phyloP scores from a whole-genome alignment of 352 stramenopile genomes.

The Halophytophthora polymorphica region DNA sequence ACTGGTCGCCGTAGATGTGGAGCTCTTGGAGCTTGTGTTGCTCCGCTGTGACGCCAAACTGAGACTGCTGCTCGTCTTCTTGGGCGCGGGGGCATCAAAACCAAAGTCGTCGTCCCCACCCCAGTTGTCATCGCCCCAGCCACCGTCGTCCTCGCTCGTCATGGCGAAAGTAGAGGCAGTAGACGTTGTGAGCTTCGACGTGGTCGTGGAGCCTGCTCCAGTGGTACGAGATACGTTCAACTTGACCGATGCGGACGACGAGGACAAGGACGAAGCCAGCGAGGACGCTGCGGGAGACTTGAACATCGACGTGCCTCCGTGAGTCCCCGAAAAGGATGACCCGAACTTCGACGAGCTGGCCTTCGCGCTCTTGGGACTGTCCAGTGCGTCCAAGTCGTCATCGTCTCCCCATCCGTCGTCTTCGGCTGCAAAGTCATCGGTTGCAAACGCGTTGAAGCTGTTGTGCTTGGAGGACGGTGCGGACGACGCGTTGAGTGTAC shows the following conservation, averaged over 20 bases:
- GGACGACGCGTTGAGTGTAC: slow-evolving; percentile 11
- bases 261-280: slow-evolving; percentile 31
- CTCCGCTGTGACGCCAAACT: slow-evolving; percentile 16
- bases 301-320: slow-evolving; percentile 18
- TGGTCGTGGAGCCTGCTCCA: not conserved
- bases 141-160: slow-evolving; percentile 24
- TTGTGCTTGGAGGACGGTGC: slow-evolving; percentile 20
- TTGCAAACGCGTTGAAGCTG: slow-evolving; percentile 38
- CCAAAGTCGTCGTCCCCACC: slow-evolving; percentile 50
- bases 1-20: slow-evolving; percentile 1
- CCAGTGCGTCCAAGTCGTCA: slow-evolving; percentile 50
- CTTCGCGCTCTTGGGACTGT: slow-evolving; percentile 34
- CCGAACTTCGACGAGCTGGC: slow-evolving; percentile 20
- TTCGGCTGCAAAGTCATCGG: slow-evolving; percentile 42
- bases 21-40: slow-evolving; percentile 4
- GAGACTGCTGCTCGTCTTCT: slow-evolving; percentile 10
- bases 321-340: slow-evolving; percentile 28
- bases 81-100: slow-evolving; percentile 19
- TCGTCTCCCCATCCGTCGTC: slow-evolving; percentile 67
- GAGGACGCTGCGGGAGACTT: slow-evolving; percentile 21
- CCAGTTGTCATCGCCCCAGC: slow-evolving; percentile 71
- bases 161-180: slow-evolving; percentile 26
- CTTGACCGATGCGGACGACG: slow-evolving; percentile 47
- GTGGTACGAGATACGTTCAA: slow-evolving; percentile 38
- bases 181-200: slow-evolving; percentile 11